These are phyloP conservation scores for Leishmania gerbilli DNA, from an alignment of 208 protist species.

Conservation along the genomic window DNA sequence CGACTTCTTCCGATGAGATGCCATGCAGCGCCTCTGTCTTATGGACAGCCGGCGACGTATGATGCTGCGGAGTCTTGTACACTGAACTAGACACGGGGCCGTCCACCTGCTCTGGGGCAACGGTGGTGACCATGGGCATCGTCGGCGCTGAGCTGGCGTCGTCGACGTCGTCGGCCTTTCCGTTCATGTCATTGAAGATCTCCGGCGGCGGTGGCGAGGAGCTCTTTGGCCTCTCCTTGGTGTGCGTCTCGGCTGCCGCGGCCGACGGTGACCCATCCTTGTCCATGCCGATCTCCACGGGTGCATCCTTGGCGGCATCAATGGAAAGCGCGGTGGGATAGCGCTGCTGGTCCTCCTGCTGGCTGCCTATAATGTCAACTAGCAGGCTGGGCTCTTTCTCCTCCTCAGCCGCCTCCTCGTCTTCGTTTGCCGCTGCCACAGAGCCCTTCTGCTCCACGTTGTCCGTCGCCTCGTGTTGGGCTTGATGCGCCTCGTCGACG, in stretches of 20 bases:
- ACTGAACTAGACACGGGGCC: not conserved
- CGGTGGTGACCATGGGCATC: not conserved
- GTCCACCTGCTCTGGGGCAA: not conserved
- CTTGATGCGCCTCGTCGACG: not conserved
- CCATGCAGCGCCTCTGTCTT: slow-evolving; percentile 2
- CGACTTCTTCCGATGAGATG: slow-evolving; percentile 1
- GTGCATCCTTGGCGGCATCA: slow-evolving; percentile 19
- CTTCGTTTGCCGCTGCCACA: not conserved
- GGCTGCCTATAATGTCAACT: slow-evolving; percentile 12
- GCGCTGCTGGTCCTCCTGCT: slow-evolving; percentile 29
- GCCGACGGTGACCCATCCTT: not conserved
- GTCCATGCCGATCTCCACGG: slow-evolving; percentile 26
- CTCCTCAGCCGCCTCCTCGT: slow-evolving; percentile 5
- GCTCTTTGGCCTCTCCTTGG: not conserved
- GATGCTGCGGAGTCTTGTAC: slow-evolving; percentile 11
- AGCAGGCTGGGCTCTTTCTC: slow-evolving; percentile 7
- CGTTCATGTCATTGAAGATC: not conserved
- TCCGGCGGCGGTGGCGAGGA: not conserved
- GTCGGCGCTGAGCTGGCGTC: not conserved
- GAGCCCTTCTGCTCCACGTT: not conserved
- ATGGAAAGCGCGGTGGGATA: slow-evolving; percentile 22
- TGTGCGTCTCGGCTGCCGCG: not conserved
- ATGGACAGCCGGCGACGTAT: slow-evolving; percentile 12
- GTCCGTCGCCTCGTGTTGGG: not conserved
- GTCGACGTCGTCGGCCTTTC: not conserved